Evolutionary conservation across 2,329 filamentous ascomycete species (phyloP).

Genomic region (Aspergillus amoenus): DNA sequence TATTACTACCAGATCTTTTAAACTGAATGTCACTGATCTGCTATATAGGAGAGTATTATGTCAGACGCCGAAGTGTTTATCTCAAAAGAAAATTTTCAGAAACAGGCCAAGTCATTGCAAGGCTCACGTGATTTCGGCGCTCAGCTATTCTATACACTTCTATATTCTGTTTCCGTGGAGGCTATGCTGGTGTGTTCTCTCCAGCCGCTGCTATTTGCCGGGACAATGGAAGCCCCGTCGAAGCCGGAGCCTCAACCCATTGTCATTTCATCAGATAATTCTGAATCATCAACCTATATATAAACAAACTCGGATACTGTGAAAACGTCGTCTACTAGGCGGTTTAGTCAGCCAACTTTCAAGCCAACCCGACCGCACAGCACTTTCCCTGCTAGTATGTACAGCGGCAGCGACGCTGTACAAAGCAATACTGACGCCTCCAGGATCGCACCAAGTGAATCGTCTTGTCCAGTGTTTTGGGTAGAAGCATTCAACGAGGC

Average conservation of each 20-base stretch:
- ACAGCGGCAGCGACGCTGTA: background rate
- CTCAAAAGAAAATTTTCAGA: slow-evolving; percentile 71
- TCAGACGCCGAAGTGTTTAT: slow-evolving; percentile 66
- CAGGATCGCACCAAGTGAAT: slow-evolving; percentile 57
- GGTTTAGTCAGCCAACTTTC: slow-evolving; percentile 39
- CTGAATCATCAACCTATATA: slow-evolving; percentile 30
- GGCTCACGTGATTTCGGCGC: slow-evolving; percentile 89
- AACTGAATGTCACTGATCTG: slow-evolving; percentile 16
- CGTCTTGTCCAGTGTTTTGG: slow-evolving; percentile 85
- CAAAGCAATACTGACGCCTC: slow-evolving; percentile 4
- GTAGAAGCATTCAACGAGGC: slow-evolving; percentile 85
- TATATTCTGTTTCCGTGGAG: slow-evolving; percentile 79
- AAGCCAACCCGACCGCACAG: slow-evolving; percentile 21
- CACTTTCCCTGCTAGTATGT: slow-evolving; percentile 21
- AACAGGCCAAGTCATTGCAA: slow-evolving; percentile 65
- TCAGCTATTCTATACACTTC: slow-evolving; percentile 83
- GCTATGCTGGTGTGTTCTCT: slow-evolving; percentile 86
- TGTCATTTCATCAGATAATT: slow-evolving; percentile 36
- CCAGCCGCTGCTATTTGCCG: slow-evolving; percentile 72
- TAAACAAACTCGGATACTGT: slow-evolving; percentile 15
- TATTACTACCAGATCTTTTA: slow-evolving; percentile 17
- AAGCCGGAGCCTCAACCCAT: slow-evolving; percentile 41
- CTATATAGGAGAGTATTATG: slow-evolving; percentile 53
- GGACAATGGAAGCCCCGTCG: slow-evolving; percentile 44
- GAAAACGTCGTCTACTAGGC: slow-evolving; percentile 23